phyloP scores from a whole-genome alignment of 768 basidiomycete species.

The Tricholoma furcatifolium region DNA sequence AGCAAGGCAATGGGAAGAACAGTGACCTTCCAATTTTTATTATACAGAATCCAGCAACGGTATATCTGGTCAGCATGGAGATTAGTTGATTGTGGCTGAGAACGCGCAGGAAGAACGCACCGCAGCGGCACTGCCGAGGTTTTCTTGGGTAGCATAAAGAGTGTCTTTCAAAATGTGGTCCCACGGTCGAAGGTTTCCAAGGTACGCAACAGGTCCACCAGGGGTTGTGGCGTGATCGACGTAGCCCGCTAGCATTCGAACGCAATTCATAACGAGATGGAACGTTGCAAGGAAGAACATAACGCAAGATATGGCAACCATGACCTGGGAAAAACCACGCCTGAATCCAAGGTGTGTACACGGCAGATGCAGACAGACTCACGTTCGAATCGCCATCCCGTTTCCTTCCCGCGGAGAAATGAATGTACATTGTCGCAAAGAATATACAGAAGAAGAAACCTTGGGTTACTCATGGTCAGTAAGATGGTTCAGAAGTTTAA shows the following conservation, averaged over 20 bases:
- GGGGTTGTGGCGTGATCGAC: slow-evolving; percentile 4
- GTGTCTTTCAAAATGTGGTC: slow-evolving; percentile 13
- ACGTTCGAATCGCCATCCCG: neutral
- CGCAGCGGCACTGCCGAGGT: slow-evolving; percentile 9
- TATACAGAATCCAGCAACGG: slow-evolving; percentile 9
- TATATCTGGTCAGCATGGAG: slow-evolving; percentile 2
- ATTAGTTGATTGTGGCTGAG: too few species aligned
- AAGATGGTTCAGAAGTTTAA: too few species aligned
- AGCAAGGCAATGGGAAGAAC: slow-evolving; percentile 4
- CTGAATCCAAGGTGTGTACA: neutral
- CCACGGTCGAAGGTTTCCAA: slow-evolving; percentile 7
- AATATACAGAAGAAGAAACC: neutral
- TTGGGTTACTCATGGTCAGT: too few species aligned
- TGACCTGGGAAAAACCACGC: neutral
- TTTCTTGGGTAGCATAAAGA: slow-evolving; percentile 12
- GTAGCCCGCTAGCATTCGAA: slow-evolving; percentile 3
- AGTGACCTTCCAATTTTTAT: slow-evolving; percentile 5
- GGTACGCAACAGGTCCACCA: slow-evolving; percentile 9
- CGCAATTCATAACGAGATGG: slow-evolving; percentile 9
- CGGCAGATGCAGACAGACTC: neutral
- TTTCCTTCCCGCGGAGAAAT: neutral
- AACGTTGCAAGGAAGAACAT: slow-evolving; percentile 11
- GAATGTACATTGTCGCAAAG: neutral
- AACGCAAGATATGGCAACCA: slow-evolving; percentile 2
- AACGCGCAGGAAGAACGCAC: neutral